Evolutionary conservation across 352 stramenopile species (phyloP).

Genomic region (Phytopythium vexans): DNA sequence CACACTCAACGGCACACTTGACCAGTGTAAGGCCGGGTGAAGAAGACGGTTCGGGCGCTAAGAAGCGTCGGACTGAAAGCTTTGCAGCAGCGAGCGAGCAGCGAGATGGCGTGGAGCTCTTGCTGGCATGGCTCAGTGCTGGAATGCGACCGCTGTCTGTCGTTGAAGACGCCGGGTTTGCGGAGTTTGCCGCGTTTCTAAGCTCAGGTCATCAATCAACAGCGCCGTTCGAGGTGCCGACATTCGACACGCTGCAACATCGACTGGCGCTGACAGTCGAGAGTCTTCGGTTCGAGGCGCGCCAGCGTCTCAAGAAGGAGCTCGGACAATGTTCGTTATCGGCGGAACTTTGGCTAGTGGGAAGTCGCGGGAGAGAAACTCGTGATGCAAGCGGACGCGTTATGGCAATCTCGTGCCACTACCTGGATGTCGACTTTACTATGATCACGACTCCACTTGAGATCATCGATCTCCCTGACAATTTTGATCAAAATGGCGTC

Average conservation of each 20-base stretch:
- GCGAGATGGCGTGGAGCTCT: constrained; percentile 27
- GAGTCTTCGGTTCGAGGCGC: constrained; percentile 30
- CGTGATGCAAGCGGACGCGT: constrained; percentile 4
- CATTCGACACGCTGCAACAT: constrained; percentile 23
- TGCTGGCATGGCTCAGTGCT: constrained; percentile 38
- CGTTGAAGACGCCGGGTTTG: constrained; percentile 29
- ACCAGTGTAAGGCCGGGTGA: no score
- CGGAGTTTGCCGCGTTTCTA: constrained; percentile 24
- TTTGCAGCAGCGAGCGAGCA: constrained; percentile 8
- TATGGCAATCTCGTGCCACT: constrained; percentile 19
- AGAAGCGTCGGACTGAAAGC: no score
- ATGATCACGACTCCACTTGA: constrained; percentile 22
- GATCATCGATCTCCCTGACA: constrained; percentile 13
- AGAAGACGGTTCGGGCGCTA: no score
- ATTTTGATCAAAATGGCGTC: background rate
- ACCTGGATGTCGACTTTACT: constrained; percentile 29
- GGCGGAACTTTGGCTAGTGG: constrained; percentile 15
- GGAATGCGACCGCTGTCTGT: constrained; percentile 28
- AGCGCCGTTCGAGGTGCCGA: constrained; percentile 16
- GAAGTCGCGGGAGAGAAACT: background rate
- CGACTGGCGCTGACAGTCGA: constrained; percentile 32
- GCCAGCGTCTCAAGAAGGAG: constrained; percentile 33
- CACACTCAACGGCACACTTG: no score
- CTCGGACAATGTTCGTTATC: constrained; percentile 21
- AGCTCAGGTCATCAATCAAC: background rate